Evolutionary conservation across 805 yeast genomes (phyloP).

Genomic region (Candida patagonica): DNA sequence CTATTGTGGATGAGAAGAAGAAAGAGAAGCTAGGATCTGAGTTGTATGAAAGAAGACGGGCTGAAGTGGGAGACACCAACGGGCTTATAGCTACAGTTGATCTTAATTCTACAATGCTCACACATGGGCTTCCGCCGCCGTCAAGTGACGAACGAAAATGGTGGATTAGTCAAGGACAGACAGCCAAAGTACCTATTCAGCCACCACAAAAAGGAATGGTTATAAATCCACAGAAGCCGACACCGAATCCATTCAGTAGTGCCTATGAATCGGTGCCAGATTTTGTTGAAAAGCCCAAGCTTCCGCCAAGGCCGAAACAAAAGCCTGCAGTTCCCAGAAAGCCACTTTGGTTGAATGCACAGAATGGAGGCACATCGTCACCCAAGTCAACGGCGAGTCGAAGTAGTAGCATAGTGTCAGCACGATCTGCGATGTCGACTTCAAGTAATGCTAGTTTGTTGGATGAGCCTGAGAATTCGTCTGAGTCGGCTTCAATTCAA

Average conservation of each 20-base stretch:
- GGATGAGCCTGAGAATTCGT: constrained; percentile 7
- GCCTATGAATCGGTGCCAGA: constrained; percentile 39
- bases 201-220: constrained; percentile 29
- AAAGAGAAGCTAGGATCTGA: constrained; percentile 47
- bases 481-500: not conserved
- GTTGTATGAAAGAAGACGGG: constrained; percentile 50
- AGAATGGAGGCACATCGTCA: not conserved
- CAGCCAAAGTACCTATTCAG: constrained; percentile 56
- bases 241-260: constrained; percentile 63
- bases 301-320: constrained; percentile 1
- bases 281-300: constrained; percentile 30
- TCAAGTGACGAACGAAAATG: constrained; percentile 74
- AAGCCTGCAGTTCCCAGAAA: constrained; percentile 3
- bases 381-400: too few species aligned
- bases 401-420: not conserved
- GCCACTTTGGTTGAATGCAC: not conserved
- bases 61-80: constrained; percentile 28
- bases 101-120: constrained; percentile 20
- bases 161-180: constrained; percentile 82
- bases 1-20: constrained; percentile 55
- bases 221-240: constrained; percentile 55
- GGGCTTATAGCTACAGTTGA: constrained; percentile 22
- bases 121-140: constrained; percentile 69
- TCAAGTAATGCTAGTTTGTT: constrained; percentile 3
- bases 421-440: constrained; percentile 1